Base-by-base conservation (phyloP, 202 grass and related monocot genomes). In the Musa balbisiana region DNA sequence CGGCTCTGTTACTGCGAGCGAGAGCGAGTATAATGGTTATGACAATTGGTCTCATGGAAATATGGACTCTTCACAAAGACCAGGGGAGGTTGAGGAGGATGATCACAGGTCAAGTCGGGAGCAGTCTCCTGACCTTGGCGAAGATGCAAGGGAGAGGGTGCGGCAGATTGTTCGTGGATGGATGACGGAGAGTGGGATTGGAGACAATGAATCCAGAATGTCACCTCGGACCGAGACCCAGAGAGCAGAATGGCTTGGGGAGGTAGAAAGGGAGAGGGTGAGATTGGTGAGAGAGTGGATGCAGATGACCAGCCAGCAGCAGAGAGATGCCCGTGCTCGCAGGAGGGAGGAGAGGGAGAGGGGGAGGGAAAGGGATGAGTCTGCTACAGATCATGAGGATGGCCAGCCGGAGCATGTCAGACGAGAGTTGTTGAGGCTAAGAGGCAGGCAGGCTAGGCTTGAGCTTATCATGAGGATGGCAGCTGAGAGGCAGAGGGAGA, bases 211-310 rank as follows among this genome's bases (percentile, higher is more conserved):
- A 0, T 62, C 85, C 0, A 84, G 79, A 0, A 67, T 83, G 0
- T 82, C 79, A 14, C 84, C 66, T 43, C 33, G 5, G 33, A 43
- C 33, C 4, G 33, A 43, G 12, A 84, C 50, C 79, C 19, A 24
- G 16, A 51, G 27, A 10, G 87, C 85, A 33, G 92, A 96, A 73
- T 96, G 84, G 86, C 87, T 91, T 10, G 92, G 92, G 51, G 92
- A 96, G 79, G 84, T 81, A n/a, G 92, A 92, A 87, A 86, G 92
- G 64, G 89, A 90, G 82, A 89, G 87, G 79, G 92, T 96, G 23
- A 85, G 89, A 74, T 81, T 96, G 9, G 92, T 92, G 0, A 92
- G 92, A 67, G 92, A 96, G 86, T 89, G 90, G 90, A 88, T 96
- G 24, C 92, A 96, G 74, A 89, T 92, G 92, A 85, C 85, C 55